These are phyloP conservation scores for Mortierella sp. DNA, from an alignment of 371 early-diverging fungal species.

Conservation along the genomic window DNA sequence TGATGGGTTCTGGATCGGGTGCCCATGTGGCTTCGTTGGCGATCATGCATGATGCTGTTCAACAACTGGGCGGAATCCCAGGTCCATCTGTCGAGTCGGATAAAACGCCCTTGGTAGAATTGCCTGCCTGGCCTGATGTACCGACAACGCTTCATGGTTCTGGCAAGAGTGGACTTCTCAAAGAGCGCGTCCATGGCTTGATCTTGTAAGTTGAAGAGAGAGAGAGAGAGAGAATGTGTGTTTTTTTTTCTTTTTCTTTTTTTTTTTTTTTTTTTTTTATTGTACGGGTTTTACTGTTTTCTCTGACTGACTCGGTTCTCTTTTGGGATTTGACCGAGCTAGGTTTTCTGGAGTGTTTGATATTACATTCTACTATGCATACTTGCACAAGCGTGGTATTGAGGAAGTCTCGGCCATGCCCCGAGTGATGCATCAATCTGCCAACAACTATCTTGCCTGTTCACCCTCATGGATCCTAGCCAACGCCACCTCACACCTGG, in stretches of 20 bases:
- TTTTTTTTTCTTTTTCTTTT: too few species aligned
- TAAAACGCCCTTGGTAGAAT: slow-evolving; percentile 25
- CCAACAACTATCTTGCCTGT: slow-evolving; percentile 48
- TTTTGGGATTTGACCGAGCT: too few species aligned
- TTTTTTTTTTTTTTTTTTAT: too few species aligned
- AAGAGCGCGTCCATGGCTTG: slow-evolving; percentile 65
- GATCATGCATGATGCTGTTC: slow-evolving; percentile 53
- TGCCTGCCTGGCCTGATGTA: slow-evolving; percentile 32
- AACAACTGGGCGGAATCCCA: slow-evolving; percentile 37
- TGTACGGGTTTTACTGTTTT: too few species aligned
- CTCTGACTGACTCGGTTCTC: neutral
- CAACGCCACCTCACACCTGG: slow-evolving; percentile 23
- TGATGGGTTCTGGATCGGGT: slow-evolving; percentile 66
- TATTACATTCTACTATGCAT: slow-evolving; percentile 69
- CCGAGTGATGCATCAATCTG: slow-evolving; percentile 66
- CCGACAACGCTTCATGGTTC: slow-evolving; percentile 11
- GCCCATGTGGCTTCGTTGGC: slow-evolving; percentile 60
- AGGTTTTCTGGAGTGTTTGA: slow-evolving; percentile 73
- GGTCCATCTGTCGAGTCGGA: slow-evolving; percentile 34
- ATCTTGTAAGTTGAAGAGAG: slow-evolving; percentile 45
- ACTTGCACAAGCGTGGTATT: slow-evolving; percentile 72
- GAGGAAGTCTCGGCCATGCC: slow-evolving; percentile 83
- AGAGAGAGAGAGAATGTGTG: too few species aligned
- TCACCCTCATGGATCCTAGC: slow-evolving; percentile 48
- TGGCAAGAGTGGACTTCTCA: slow-evolving; percentile 30